Base-by-base conservation (phyloP, 208 protist genomes). In the Acanthamoeba sp. region DNA sequence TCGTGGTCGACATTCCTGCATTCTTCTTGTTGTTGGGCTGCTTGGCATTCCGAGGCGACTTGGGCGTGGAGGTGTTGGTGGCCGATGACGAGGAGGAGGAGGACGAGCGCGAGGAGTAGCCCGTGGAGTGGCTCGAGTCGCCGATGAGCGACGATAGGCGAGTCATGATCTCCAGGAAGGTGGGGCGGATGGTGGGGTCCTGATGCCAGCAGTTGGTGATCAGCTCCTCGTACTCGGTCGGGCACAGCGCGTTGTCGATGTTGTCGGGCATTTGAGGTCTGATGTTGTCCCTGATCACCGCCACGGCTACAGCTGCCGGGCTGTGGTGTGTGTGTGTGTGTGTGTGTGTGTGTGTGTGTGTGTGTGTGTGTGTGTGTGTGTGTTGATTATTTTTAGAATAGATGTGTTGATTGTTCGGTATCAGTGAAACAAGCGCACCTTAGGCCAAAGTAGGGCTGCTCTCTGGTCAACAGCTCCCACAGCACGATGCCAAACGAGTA, bases 161-260 rank as follows among this genome's bases (percentile, higher is more conserved):
- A 1, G 88, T 93, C 38, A 76, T 93, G 48, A 93, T 78, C 24
- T 93, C 88, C 0, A 93, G 38, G 88, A 93, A 93, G 27, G 88
- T 78, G 14, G 88, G 88, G 27, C 88, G n/a, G 40, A 69, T 76
- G 6, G 88, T 52, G 1, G 88, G 88, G 40, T 93, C 88, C 7
- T 24, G 16, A 27, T 69, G 59, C 88, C 88, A 93, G 38, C 88
- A 93, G 32, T 38, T 78, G 42, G 40, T 48, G 40, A 93, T 78
- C 24, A 92, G 87, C 34, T 76, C 59, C 22, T 76, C 57, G 55
- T 55, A 93, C 29, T 93, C 88, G 16, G 18, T 16, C 16, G 88
- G 88, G 24, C 40, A 59, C 16, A 64, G 57, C 16, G 57, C 2
- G 48, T 5, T n/a, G 34, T 40, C 52, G 18, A n/a, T 89, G 82